A percentile compares a stretch with the other conserved stretches of the same genome.
These are phyloP conservation scores for Coemansia sp. DNA, from an alignment of 192 early-diverging fungal species.

Conservation along the genomic window DNA sequence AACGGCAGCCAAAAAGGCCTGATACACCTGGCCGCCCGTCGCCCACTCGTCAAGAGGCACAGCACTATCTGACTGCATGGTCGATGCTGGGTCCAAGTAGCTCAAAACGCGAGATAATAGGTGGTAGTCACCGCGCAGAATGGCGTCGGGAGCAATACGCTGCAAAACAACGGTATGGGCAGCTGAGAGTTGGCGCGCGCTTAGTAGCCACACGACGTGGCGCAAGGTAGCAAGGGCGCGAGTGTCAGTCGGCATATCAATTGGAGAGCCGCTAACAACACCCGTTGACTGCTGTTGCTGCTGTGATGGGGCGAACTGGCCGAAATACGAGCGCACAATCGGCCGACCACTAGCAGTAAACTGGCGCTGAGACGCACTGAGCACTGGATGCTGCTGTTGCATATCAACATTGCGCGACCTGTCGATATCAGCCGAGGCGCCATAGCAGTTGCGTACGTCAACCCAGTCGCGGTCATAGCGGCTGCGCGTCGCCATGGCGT, in stretches of 20 bases:
- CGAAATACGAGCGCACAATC: slow-evolving; percentile 1
- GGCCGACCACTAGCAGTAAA: slow-evolving; percentile 12
- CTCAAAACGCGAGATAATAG: slow-evolving; percentile 39
- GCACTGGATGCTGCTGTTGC: slow-evolving; percentile 2
- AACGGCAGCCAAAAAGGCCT: slow-evolving; percentile 29
- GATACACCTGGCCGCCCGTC: slow-evolving; percentile 35
- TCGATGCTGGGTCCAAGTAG: slow-evolving; percentile 25
- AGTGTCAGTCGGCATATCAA: background rate
- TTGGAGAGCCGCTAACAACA: background rate
- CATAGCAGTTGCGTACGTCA: background rate
- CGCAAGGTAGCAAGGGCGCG: slow-evolving; percentile 23
- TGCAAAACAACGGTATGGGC: slow-evolving; percentile 58
- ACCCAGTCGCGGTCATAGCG: slow-evolving; percentile 53
- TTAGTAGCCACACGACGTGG: slow-evolving; percentile 42
- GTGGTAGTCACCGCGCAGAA: slow-evolving; percentile 54
- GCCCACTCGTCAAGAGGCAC: slow-evolving; percentile 28
- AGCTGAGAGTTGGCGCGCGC: slow-evolving; percentile 43
- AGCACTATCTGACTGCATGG: background rate
- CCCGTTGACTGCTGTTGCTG: background rate
- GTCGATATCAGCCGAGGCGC: background rate
- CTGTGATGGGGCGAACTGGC: background rate
- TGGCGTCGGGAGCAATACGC: slow-evolving; percentile 56
- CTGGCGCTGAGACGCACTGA: background rate
- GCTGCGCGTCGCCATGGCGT: slow-evolving; percentile 48
- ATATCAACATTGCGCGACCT: background rate